A percentile compares a stretch with the other conserved stretches of the same genome.
phyloP scores from a whole-genome alignment of 208 protist species.

The Acanthamoeba castellanii region DNA sequence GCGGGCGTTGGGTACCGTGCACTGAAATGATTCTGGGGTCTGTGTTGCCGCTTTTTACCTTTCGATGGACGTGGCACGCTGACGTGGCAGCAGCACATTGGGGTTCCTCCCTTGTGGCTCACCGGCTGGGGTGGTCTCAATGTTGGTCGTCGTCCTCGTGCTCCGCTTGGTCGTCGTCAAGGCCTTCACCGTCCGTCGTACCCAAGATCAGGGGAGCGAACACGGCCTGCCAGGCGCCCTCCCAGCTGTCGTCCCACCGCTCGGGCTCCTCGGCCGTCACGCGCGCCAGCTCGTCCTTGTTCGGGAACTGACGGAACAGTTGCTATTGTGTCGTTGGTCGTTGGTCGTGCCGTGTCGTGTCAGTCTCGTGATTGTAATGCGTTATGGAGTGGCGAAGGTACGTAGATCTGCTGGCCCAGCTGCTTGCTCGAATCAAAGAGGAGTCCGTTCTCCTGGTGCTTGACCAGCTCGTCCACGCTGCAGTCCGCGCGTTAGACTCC shows the following conservation, averaged over 20 bases:
- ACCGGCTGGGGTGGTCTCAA: too few relatives aligned
- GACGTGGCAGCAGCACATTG: too few relatives aligned
- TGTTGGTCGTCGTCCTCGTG: too few relatives aligned
- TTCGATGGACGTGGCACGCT: too few relatives aligned
- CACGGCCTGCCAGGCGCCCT: background rate
- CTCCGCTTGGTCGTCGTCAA: too few relatives aligned
- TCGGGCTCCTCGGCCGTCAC: conserved; percentile 24
- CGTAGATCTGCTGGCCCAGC: conserved; percentile 51
- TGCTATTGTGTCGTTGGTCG: background rate
- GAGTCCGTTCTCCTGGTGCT: conserved; percentile 55
- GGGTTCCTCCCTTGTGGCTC: too few relatives aligned
- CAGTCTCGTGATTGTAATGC: background rate
- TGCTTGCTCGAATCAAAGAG: conserved; percentile 6
- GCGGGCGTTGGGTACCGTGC: too few relatives aligned
- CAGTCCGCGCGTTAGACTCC: background rate
- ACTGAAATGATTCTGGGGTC: too few relatives aligned
- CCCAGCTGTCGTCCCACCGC: background rate
- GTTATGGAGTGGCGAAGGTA: background rate
- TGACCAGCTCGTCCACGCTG: conserved; percentile 64
- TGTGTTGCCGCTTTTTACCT: too few relatives aligned
- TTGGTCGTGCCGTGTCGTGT: background rate
- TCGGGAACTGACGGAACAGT: background rate
- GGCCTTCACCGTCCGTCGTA: too few relatives aligned
- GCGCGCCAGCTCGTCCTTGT: background rate
- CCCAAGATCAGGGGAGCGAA: background rate